Conservation (phyloP, 192 early-diverging fungal species). For the Rhizophagus clarus region DNA sequence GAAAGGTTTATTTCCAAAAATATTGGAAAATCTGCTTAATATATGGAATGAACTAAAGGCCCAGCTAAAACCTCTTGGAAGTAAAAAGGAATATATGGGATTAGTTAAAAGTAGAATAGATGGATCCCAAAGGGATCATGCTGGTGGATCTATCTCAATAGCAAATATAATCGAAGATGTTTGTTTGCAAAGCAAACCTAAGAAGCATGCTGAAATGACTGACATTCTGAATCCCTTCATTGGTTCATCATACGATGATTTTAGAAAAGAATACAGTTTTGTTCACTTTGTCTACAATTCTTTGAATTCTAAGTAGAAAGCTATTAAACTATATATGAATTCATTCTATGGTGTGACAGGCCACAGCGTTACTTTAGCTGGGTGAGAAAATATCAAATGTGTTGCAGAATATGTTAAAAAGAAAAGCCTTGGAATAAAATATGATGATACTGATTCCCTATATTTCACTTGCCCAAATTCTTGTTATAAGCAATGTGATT, state of each 20-base stretch:
- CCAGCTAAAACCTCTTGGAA: background rate
- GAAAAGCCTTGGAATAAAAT: background rate
- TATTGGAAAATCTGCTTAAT: conserved; percentile 9
- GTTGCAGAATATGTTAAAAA: background rate
- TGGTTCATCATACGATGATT: background rate
- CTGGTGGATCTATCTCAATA: background rate
- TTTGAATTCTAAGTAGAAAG: background rate
- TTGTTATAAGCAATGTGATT: no score
- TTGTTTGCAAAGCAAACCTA: no score
- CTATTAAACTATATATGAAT: conserved; percentile 4
- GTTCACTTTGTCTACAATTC: background rate
- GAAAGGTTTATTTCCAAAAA: background rate
- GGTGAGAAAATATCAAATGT: background rate
- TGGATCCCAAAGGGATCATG: no score
- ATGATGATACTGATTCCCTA: background rate
- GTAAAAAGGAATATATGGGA: conserved; percentile 12
- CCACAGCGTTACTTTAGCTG: background rate
- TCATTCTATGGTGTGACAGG: background rate
- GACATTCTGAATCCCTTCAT: background rate
- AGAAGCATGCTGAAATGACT: background rate
- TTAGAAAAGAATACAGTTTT: background rate
- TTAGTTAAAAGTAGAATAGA: background rate
- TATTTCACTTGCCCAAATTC: no score
- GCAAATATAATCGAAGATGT: background rate
- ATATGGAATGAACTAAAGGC: background rate